Evolutionary conservation across 805 yeast species (phyloP).

Genomic region (Komagataella pseudopastoris): DNA sequence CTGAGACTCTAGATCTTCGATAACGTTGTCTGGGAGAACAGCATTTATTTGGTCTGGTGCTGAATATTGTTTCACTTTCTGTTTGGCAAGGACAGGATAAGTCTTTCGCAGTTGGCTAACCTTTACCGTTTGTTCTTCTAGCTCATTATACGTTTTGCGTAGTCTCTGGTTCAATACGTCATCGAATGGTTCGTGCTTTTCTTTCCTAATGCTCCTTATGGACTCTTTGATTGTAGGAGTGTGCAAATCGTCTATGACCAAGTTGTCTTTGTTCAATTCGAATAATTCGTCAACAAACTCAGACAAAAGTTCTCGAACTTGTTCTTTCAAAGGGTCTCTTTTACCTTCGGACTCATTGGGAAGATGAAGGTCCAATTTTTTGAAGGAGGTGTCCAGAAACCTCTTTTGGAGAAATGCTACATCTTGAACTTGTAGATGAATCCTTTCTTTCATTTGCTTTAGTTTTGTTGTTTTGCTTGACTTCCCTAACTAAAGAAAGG

Average conservation of each 20-base stretch:
- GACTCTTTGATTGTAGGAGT: constrained; percentile 8
- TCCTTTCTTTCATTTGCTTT: constrained; percentile 21
- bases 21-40: neutral
- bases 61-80: neutral
- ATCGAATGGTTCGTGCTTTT: constrained; percentile 59
- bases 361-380: constrained; percentile 33
- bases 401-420: constrained; percentile 32
- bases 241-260: constrained; percentile 34
- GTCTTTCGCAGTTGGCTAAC: constrained; percentile 36
- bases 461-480: neutral
- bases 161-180: constrained; percentile 44
- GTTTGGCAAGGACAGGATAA: neutral
- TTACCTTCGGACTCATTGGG: constrained; percentile 19
- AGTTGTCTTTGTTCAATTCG: constrained; percentile 39
- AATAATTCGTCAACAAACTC: constrained; percentile 38
- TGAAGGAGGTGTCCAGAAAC: constrained; percentile 24
- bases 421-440: constrained; percentile 39
- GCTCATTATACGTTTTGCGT: constrained; percentile 38
- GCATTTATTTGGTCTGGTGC: neutral
- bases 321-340: constrained; percentile 24
- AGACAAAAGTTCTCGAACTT: constrained; percentile 28
- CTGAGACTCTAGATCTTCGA: neutral
- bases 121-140: constrained; percentile 48
- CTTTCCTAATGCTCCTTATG: constrained; percentile 5
- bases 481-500: neutral